Conservation (phyloP, 805 yeast genomes). For the Cyberlindnera suaveolens region DNA sequence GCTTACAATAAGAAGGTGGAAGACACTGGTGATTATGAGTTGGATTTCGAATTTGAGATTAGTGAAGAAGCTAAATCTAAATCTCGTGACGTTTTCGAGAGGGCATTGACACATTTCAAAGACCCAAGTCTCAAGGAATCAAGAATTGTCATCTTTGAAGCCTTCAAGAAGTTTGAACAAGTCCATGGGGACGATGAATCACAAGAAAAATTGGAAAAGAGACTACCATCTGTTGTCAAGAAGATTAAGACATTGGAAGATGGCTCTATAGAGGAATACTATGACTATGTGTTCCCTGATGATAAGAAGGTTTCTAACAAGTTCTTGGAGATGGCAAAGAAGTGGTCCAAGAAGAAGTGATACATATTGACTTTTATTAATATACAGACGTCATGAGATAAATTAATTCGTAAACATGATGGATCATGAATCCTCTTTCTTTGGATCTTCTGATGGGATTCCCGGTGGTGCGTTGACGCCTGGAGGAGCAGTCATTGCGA, state of each 20-base stretch:
- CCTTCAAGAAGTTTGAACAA: conserved; percentile 59
- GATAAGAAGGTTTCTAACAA: conserved; percentile 35
- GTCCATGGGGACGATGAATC: conserved; percentile 47
- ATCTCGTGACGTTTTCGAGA: conserved; percentile 51
- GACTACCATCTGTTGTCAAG: conserved; percentile 50
- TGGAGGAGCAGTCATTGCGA: too few species aligned
- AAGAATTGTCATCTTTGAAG: conserved; percentile 50
- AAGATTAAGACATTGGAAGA: conserved; percentile 34
- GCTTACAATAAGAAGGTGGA: conserved; percentile 23
- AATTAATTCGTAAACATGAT: too few species aligned
- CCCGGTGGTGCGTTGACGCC: too few species aligned
- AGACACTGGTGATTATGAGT: conserved; percentile 33
- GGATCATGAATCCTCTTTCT: too few species aligned
- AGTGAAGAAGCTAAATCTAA: conserved; percentile 43
- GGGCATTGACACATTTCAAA: conserved; percentile 44
- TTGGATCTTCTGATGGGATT: too few species aligned
- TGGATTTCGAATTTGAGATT: conserved; percentile 43
- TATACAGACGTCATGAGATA: background rate
- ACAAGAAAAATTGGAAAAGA: conserved; percentile 30
- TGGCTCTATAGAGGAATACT: conserved; percentile 46
- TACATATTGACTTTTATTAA: background rate
- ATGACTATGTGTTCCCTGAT: conserved; percentile 65
- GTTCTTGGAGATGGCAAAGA: conserved; percentile 41
- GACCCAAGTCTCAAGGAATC: conserved; percentile 30
- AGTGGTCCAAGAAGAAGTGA: conserved; percentile 35